Conservation (phyloP, 2,329 filamentous ascomycete species). For the Zarea fungicola region DNA sequence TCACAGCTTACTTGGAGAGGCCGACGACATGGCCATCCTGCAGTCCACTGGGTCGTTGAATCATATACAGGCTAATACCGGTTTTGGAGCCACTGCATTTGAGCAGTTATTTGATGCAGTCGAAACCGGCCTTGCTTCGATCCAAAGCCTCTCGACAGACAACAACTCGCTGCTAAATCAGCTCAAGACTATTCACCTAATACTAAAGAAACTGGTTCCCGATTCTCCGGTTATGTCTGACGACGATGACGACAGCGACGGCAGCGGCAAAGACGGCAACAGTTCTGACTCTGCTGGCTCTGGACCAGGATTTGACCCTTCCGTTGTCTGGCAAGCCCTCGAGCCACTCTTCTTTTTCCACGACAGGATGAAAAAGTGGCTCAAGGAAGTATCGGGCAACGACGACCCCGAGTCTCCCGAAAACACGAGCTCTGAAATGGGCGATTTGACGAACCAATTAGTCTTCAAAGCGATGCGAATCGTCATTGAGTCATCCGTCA, state of each 20-base stretch:
- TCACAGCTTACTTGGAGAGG: conserved; percentile 60
- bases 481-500: conserved; percentile 83
- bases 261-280: conserved; percentile 3
- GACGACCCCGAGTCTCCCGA: conserved; percentile 16
- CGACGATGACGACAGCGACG: conserved; percentile 18
- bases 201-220: conserved; percentile 21
- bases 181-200: conserved; percentile 21
- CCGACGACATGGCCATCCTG: conserved; percentile 55
- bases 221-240: conserved; percentile 17
- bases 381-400: conserved; percentile 65
- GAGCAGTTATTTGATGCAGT: conserved; percentile 26
- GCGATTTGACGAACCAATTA: conserved; percentile 83
- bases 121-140: conserved; percentile 21
- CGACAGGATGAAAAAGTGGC: conserved; percentile 26
- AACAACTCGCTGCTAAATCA: conserved; percentile 21
- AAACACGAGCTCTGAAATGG: conserved; percentile 20
- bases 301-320: too few relatives aligned
- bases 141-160: conserved; percentile 21
- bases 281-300: conserved; percentile 12
- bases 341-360: conserved; percentile 67
- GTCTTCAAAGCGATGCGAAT: conserved; percentile 81
- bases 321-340: conserved; percentile 74
- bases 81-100: conserved; percentile 40
- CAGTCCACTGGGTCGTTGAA: conserved; percentile 57
- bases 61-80: conserved; percentile 70